Percentiles rank a stretch among this genome's conserved stretches.
These are phyloP conservation scores for Puccinia novopanici DNA, from an alignment of 1,284 basidiomycete genomes.

Conservation along the genomic window DNA sequence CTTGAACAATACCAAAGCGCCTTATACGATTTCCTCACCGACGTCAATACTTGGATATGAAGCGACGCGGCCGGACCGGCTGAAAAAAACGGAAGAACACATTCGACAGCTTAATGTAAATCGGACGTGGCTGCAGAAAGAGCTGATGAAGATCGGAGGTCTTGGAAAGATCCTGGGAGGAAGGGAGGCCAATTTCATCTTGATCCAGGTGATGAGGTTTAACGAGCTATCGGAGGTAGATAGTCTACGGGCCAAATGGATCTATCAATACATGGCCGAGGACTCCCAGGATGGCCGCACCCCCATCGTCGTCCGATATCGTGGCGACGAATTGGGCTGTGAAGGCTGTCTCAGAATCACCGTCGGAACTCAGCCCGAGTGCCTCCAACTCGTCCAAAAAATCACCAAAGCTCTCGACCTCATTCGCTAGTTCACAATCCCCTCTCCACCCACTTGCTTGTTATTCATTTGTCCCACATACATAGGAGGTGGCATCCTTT, in stretches of 20 bases:
- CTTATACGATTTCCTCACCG: constrained; percentile 92
- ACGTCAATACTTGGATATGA: constrained; percentile 80
- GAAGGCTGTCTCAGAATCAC: constrained; percentile 85
- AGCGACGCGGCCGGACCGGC: constrained; percentile 71
- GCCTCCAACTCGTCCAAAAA: constrained; percentile 58
- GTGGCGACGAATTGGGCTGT: constrained; percentile 84
- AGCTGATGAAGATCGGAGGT: constrained; percentile 64
- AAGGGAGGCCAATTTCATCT: constrained; percentile 87
- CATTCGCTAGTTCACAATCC: constrained; percentile 33
- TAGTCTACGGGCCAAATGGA: constrained; percentile 69
- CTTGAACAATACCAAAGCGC: constrained; percentile 93
- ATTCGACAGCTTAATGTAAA: constrained; percentile 67
- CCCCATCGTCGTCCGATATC: constrained; percentile 85
- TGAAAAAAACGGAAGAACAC: constrained; percentile 71
- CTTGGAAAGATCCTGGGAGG: constrained; percentile 75
- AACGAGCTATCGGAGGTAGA: constrained; percentile 65
- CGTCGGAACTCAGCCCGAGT: constrained; percentile 82
- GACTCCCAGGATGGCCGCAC: not conserved
- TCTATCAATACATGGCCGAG: constrained; percentile 85
- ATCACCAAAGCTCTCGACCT: constrained; percentile 52
- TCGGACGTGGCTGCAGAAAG: constrained; percentile 65
- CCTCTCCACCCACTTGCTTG: too few species aligned
- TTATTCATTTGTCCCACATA: too few species aligned
- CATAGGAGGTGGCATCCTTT: too few species aligned
- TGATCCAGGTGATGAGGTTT: constrained; percentile 69